phyloP scores from a whole-genome alignment of 2,329 filamentous ascomycete genomes.

The Teratosphaeria epicoccoides region DNA sequence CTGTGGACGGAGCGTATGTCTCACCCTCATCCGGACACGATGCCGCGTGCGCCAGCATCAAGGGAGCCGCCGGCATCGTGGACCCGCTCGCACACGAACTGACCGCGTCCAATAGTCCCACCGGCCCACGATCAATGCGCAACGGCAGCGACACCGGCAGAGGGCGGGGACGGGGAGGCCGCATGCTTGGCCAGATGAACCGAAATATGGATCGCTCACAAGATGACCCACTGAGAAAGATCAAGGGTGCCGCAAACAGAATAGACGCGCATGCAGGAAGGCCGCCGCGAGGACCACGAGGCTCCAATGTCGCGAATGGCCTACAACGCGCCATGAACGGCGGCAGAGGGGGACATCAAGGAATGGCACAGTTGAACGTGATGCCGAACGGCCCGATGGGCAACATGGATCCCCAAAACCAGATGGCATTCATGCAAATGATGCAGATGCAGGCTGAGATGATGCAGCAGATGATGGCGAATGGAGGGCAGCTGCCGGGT shows the following conservation, averaged over 20 bases:
- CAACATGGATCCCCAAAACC: slow-evolving; percentile 50
- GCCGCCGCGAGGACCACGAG: slow-evolving; percentile 54
- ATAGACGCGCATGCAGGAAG: slow-evolving; percentile 65
- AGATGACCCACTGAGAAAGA: slow-evolving; percentile 62
- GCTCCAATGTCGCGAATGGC: slow-evolving; percentile 39
- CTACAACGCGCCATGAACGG: slow-evolving; percentile 26
- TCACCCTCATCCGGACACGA: slow-evolving; percentile 2
- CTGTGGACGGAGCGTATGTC: slow-evolving; percentile 35
- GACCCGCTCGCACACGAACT: slow-evolving; percentile 4
- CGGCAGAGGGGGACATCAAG: slow-evolving; percentile 7
- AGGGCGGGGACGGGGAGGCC: slow-evolving; percentile 55
- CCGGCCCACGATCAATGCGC: slow-evolving; percentile 90
- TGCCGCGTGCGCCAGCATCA: not conserved
- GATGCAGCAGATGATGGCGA: slow-evolving; percentile 41
- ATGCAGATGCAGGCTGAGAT: slow-evolving; percentile 62
- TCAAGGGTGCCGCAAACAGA: slow-evolving; percentile 61
- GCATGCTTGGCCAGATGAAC: slow-evolving; percentile 63
- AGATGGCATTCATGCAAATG: slow-evolving; percentile 59
- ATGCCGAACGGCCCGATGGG: slow-evolving; percentile 32
- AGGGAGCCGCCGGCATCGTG: not conserved
- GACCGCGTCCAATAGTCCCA: slow-evolving; percentile 52
- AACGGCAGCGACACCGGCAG: slow-evolving; percentile 43
- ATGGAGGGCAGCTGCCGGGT: not conserved
- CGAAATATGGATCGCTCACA: slow-evolving; percentile 68
- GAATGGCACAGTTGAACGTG: slow-evolving; percentile 21